phyloP scores from a whole-genome alignment of 1,284 basidiomycete genomes.

The Rhodotorula mucilaginosa region DNA sequence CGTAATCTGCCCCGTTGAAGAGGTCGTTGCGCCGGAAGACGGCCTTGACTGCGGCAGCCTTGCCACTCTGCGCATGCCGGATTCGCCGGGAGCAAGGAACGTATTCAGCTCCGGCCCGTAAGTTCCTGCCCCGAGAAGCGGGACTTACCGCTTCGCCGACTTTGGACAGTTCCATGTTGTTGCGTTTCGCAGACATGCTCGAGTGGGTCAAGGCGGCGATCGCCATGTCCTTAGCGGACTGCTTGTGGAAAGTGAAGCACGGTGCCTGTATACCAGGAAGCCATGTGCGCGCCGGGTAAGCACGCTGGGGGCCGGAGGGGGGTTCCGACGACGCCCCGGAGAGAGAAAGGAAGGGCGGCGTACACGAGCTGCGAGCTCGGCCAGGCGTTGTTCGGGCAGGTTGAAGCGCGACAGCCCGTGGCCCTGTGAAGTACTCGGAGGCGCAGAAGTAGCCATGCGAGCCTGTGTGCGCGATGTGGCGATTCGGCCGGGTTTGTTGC shows the following conservation, averaged over 20 bases:
- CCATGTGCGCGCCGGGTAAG: background rate
- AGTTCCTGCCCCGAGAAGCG: too few relatives aligned
- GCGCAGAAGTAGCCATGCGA: too few relatives aligned
- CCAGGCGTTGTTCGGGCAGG: too few relatives aligned
- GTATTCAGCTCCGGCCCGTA: background rate
- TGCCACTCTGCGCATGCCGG: background rate
- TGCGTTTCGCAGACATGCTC: background rate
- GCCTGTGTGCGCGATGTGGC: too few relatives aligned
- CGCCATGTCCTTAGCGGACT: background rate
- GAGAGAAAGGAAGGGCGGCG: too few relatives aligned
- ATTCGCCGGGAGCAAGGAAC: too few relatives aligned
- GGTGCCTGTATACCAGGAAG: background rate
- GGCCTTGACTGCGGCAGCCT: background rate
- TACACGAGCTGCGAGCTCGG: too few relatives aligned
- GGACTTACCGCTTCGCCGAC: constrained; percentile 6
- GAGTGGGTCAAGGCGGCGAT: constrained; percentile 5
- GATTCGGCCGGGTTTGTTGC: too few relatives aligned
- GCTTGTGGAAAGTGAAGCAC: background rate
- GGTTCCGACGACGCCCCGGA: too few relatives aligned
- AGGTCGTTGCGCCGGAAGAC: background rate
- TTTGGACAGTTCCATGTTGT: constrained; percentile 7
- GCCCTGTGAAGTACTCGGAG: too few relatives aligned
- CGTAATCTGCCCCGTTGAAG: background rate
- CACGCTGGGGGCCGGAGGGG: too few relatives aligned
- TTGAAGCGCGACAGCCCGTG: too few relatives aligned